phyloP scores from a whole-genome alignment of 208 protist species.

The Naegleria gruberi region DNA sequence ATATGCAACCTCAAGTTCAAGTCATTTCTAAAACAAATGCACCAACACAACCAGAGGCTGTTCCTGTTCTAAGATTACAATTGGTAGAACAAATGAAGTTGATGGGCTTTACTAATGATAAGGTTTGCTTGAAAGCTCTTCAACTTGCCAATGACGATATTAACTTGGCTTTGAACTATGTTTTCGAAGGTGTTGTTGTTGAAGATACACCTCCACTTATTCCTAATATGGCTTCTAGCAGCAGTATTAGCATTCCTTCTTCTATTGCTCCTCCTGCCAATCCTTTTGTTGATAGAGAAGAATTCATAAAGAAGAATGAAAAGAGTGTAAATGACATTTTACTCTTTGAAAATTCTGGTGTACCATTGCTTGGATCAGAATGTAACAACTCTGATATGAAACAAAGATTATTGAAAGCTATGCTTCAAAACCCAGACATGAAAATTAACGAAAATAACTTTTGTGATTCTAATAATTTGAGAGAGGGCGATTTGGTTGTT shows the following conservation, averaged over 20 bases:
- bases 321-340: neutral
- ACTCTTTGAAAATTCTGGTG: neutral
- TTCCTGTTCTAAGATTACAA: neutral
- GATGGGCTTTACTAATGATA: neutral
- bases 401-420: neutral
- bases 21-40: neutral
- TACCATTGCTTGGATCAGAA: neutral
- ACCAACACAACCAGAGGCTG: too few relatives aligned
- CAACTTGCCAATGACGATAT: neutral
- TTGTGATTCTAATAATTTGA: neutral
- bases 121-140: neutral
- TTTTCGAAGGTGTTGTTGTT: neutral
- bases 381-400: neutral
- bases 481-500: neutral
- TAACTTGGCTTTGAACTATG: neutral
- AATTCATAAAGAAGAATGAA: neutral
- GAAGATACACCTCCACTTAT: neutral
- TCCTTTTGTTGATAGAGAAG: too few relatives aligned
- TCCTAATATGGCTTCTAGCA: neutral
- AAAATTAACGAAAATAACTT: neutral
- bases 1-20: neutral
- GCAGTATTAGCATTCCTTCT: neutral
- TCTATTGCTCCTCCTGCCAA: neutral
- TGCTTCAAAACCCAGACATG: neutral
- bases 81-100: neutral